These are phyloP conservation scores for Auxenochlorella pyrenoidosa DNA, from an alignment of 139 green algal genomes.

Conservation along the genomic window DNA sequence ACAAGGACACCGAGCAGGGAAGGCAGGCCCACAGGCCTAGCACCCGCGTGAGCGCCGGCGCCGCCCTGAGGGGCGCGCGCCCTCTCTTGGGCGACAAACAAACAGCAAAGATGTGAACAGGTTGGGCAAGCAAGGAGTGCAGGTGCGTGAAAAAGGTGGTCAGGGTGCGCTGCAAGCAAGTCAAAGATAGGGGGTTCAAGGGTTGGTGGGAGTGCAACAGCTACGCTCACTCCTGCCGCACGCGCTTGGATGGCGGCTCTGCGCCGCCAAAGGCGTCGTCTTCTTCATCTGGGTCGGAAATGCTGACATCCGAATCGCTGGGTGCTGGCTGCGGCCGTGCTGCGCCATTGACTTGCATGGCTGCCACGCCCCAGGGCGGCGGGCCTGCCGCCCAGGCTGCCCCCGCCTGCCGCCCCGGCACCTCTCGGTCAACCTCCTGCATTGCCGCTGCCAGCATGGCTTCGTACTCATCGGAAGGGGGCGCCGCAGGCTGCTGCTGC, in stretches of 20 bases:
- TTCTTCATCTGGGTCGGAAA: background rate
- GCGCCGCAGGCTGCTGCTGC: background rate
- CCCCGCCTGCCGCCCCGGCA: background rate
- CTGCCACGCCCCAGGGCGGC: background rate
- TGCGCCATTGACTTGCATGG: background rate
- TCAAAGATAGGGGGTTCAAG: background rate
- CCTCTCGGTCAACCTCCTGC: background rate
- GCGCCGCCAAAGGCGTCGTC: background rate
- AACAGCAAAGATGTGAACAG: background rate
- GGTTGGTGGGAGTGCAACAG: background rate
- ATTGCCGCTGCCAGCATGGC: conserved; percentile 3
- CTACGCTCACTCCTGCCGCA: background rate
- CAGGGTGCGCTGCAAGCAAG: background rate
- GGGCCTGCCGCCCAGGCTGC: background rate
- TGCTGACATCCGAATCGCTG: conserved; percentile 2
- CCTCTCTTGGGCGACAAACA: too few relatives aligned
- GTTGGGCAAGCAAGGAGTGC: background rate
- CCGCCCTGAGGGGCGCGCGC: too few relatives aligned
- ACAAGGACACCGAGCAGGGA: too few relatives aligned
- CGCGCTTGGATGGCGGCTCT: background rate
- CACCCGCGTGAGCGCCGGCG: too few relatives aligned
- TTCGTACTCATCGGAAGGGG: background rate
- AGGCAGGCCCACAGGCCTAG: too few relatives aligned
- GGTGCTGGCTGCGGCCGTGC: background rate
- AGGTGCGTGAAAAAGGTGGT: background rate